Conservation (phyloP, 768 basidiomycete species). For the Hypsizygus marmoreus region DNA sequence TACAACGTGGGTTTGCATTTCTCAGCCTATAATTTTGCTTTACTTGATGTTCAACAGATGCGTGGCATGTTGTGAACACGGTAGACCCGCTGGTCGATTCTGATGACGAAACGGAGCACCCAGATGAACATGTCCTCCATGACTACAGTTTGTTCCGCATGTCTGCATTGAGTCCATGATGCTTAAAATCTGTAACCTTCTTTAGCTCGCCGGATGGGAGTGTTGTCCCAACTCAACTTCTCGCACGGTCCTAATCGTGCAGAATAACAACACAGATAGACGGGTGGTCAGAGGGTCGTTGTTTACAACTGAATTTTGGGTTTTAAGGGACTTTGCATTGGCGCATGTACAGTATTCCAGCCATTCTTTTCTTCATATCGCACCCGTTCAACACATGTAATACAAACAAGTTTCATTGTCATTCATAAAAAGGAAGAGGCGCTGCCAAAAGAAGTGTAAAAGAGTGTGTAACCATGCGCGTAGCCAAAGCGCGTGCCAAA, state of each 20-base stretch:
- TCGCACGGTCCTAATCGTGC: too few relatives aligned
- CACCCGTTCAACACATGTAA: slow-evolving; percentile 8
- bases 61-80: slow-evolving; percentile 66
- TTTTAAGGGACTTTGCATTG: background rate
- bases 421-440: background rate
- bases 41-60: slow-evolving; percentile 48
- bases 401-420: slow-evolving; percentile 11
- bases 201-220: slow-evolving; percentile 47
- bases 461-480: slow-evolving; percentile 9
- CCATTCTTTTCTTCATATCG: background rate
- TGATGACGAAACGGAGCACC: slow-evolving; percentile 58
- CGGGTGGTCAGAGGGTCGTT: too few relatives aligned
- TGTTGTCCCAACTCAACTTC: slow-evolving; percentile 13
- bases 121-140: slow-evolving; percentile 59
- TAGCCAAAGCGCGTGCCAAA: too few relatives aligned
- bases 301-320: background rate
- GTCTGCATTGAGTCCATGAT: slow-evolving; percentile 3
- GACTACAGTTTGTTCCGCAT: slow-evolving; percentile 60
- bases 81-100: slow-evolving; percentile 72
- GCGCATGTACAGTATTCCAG: background rate
- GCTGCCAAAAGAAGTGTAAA: slow-evolving; percentile 4
- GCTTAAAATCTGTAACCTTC: slow-evolving; percentile 6
- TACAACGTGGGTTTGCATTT: slow-evolving; percentile 40
- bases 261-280: background rate
- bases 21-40: slow-evolving; percentile 8